Evolutionary conservation across 129 eudicot species (phyloP).

Genomic region (Flaveria ramosissima): DNA sequence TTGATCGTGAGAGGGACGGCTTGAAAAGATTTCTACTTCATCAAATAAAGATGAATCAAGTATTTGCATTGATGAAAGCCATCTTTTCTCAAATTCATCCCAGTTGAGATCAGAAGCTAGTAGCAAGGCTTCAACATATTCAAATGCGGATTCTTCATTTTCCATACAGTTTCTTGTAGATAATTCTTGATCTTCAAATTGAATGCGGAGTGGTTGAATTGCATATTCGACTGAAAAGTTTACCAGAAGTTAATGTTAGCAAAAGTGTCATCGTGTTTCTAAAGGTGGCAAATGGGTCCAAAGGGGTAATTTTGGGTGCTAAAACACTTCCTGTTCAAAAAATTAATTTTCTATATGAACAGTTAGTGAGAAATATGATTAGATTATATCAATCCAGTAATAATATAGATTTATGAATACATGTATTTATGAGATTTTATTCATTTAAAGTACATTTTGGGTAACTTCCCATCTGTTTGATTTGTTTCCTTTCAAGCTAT

Average conservation of each 20-base stretch:
- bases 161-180: conserved; percentile 45
- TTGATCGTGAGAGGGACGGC: conserved; percentile 65
- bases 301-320: background rate
- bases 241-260: background rate
- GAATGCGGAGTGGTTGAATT: conserved; percentile 71
- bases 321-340: background rate
- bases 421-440: background rate
- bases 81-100: conserved; percentile 72
- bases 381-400: background rate
- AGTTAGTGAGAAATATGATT: background rate
- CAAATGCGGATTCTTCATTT: conserved; percentile 75
- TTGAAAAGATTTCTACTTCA: conserved; percentile 76
- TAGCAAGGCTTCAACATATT: conserved; percentile 83
- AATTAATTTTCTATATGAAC: background rate
- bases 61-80: conserved; percentile 64
- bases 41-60: conserved; percentile 78
- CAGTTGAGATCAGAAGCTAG: conserved; percentile 84
- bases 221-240: conserved; percentile 42
- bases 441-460: background rate
- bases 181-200: conserved; percentile 62
- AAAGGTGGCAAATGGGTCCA: background rate
- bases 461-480: background rate
- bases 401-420: background rate
- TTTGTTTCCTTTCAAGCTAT: background rate
- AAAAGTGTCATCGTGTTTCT: background rate